Evolutionary conservation across 345 rosid genomes (phyloP).

Genomic region (Combretum micranthum): DNA sequence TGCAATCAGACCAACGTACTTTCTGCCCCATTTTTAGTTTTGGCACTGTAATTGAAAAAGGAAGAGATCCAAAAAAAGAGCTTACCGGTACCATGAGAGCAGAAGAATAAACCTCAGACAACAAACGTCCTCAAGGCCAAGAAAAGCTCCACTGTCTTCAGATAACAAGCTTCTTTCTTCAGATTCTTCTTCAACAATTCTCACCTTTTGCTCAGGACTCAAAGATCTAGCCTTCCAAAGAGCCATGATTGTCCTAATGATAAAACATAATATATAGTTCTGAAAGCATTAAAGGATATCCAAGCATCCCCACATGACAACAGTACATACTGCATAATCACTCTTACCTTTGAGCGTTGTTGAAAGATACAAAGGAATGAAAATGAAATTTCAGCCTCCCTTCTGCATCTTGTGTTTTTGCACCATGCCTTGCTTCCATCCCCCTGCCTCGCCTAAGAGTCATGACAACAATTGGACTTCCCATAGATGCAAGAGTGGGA

Average conservation of each 20-base stretch:
- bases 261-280: not conserved
- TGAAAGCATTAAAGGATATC: not conserved
- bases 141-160: slow-evolving; percentile 74
- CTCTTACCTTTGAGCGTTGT: slow-evolving; percentile 71
- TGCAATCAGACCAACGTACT: not conserved
- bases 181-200: slow-evolving; percentile 84
- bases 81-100: slow-evolving; percentile 69
- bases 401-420: slow-evolving; percentile 77
- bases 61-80: slow-evolving; percentile 9
- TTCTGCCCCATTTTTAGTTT: not conserved
- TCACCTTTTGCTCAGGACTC: slow-evolving; percentile 94
- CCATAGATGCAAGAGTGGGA: slow-evolving; percentile 90
- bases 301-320: not conserved
- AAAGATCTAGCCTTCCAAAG: slow-evolving; percentile 89
- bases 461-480: slow-evolving; percentile 75
- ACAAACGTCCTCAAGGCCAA: slow-evolving; percentile 83
- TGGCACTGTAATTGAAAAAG: not conserved
- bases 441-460: slow-evolving; percentile 79
- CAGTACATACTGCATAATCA: no score
- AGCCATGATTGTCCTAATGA: slow-evolving; percentile 89
- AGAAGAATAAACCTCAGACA: slow-evolving; percentile 66
- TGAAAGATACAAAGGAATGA: slow-evolving; percentile 93
- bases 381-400: slow-evolving; percentile 93
- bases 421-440: slow-evolving; percentile 86
- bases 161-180: slow-evolving; percentile 56